phyloP scores from a whole-genome alignment of 371 early-diverging fungal genomes.

The Vairimorpha apis region DNA sequence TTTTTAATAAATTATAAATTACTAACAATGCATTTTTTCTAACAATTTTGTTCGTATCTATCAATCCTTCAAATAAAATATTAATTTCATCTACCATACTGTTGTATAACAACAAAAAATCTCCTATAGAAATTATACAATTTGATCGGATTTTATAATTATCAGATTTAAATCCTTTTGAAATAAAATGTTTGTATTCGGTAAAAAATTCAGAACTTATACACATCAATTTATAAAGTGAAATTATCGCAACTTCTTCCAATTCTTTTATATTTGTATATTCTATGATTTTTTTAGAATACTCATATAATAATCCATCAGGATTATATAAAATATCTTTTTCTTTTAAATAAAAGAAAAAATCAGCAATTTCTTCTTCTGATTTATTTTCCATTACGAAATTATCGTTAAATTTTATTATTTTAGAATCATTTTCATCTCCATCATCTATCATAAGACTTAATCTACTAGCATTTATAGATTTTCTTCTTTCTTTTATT shows the following conservation, averaged over 20 bases:
- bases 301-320: slow-evolving; percentile 38
- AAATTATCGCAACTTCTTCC: slow-evolving; percentile 13
- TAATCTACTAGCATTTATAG: slow-evolving; percentile 53
- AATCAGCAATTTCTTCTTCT: slow-evolving; percentile 62
- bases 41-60: slow-evolving; percentile 19
- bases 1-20: slow-evolving; percentile 37
- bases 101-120: slow-evolving; percentile 46
- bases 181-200: slow-evolving; percentile 22
- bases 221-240: slow-evolving; percentile 42
- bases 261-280: slow-evolving; percentile 6
- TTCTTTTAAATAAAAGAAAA: slow-evolving; percentile 61
- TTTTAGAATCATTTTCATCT: slow-evolving; percentile 19
- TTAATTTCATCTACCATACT: slow-evolving; percentile 20
- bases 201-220: slow-evolving; percentile 42
- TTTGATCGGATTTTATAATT: slow-evolving; percentile 30
- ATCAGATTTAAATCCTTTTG: slow-evolving; percentile 5
- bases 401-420: slow-evolving; percentile 1
- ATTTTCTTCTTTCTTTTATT: slow-evolving; percentile 59
- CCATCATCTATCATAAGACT: slow-evolving; percentile 45
- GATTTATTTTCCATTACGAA: slow-evolving; percentile 26
- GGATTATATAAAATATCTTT: slow-evolving; percentile 60
- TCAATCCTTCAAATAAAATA: slow-evolving; percentile 32
- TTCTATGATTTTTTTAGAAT: slow-evolving; percentile 42
- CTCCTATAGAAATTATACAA: slow-evolving; percentile 36
- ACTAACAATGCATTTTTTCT: slow-evolving; percentile 42